Evolutionary conservation across 768 basidiomycete genomes (phyloP), one percentile per base, ranked within the genome.

Genomic region (Xerocomellus chrysenteron): DNA sequence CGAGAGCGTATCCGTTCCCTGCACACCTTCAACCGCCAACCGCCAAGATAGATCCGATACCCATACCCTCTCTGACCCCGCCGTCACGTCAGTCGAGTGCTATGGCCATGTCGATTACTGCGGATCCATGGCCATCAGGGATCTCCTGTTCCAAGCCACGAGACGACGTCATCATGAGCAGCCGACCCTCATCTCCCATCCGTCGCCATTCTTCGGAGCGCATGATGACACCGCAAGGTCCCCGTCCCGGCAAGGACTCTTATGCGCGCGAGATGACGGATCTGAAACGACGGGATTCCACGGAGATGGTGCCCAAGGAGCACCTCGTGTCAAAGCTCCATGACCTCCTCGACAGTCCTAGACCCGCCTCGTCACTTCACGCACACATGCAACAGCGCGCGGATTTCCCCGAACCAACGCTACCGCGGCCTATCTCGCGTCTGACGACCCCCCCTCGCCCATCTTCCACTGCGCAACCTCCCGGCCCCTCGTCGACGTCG

Each of bases 301-400:
- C 39, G 30, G 68, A 63, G 45, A 50, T 63, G 55, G 40, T 47
- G 62, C 51, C 59, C 45, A 73, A 71, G 49, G 68, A 72, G 44
- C 69, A 62, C 61, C 63, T 68, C 68, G 74, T 62, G 63, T 66
- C 72, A 37, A 76, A 79, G 55, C 66, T 85, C 9, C 72, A 79
- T 32, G 79, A 81, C 55, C 69, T 84, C 11, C 75, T 84, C 13
- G 74, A 73, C 46, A 78, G 78, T 50, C 68, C 76, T 17, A 60
- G 68, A 43, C 63, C 74, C 21, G 70, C 80, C 5, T 73, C 82
- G 5, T 78, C 59, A 7, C 57, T 82, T 5, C 73, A 80, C 40
- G 57, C 14, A n/a, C 78, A 68, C 61, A 72, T 76, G 66, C 62
- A 54, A 44, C 62, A 55, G 39, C 73, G 72, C 35, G 65, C 63